Conservation (phyloP, 768 basidiomycete genomes). For the Lactifluus piperatus region DNA sequence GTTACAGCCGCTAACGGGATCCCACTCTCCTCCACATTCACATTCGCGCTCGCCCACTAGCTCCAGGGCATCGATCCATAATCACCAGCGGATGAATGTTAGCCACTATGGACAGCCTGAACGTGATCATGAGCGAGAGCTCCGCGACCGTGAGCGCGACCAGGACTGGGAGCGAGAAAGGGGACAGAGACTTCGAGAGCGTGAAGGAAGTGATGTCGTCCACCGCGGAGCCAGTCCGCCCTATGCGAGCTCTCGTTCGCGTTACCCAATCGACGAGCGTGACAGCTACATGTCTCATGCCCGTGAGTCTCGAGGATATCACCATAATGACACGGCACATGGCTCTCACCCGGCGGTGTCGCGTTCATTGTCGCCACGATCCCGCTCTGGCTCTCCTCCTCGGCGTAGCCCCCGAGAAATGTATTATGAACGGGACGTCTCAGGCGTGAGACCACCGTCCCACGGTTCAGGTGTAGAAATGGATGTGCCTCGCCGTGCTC, state of each 20-base stretch:
- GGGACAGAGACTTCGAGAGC: constrained; percentile 33
- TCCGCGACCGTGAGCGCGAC: constrained; percentile 32
- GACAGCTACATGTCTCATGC: constrained; percentile 14
- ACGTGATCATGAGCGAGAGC: constrained; percentile 42
- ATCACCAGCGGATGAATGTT: constrained; percentile 56
- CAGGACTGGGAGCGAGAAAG: constrained; percentile 23
- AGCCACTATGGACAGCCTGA: constrained; percentile 38
- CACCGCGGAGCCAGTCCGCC: constrained; percentile 4
- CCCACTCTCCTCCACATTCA: constrained; percentile 33
- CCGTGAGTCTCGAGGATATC: constrained; percentile 14
- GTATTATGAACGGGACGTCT: constrained; percentile 11
- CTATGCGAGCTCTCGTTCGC: constrained; percentile 22
- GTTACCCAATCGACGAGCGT: constrained; percentile 21
- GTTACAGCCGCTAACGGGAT: constrained; percentile 4
- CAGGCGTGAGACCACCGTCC: not conserved
- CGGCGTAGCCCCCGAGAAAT: constrained; percentile 11
- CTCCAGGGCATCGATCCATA: constrained; percentile 30
- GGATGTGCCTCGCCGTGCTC: constrained; percentile 6
- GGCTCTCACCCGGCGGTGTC: constrained; percentile 11
- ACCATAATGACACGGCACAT: constrained; percentile 12
- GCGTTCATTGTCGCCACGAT: constrained; percentile 16
- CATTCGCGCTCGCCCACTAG: constrained; percentile 37
- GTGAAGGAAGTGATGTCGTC: constrained; percentile 1
- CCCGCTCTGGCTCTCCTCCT: constrained; percentile 14
- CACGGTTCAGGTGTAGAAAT: constrained; percentile 4